Conservation (phyloP, 441 rosid genomes). For the Oxalis stricta region DNA sequence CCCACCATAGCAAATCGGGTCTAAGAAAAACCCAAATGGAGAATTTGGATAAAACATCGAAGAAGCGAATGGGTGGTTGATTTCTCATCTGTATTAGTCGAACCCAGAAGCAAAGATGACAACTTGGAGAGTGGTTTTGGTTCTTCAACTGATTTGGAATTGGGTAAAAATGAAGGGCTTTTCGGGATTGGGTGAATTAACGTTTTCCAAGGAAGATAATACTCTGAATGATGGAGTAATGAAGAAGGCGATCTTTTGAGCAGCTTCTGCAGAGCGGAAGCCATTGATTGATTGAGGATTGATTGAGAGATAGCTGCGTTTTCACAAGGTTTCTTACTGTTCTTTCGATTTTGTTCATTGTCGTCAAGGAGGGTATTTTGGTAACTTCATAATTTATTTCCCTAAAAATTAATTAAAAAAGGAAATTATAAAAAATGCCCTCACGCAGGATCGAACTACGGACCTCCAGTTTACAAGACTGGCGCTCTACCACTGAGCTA, state of each 20-base stretch:
- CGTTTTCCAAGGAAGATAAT: conserved; percentile 8
- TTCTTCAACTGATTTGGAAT: not conserved
- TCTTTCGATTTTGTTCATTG: too few relatives aligned
- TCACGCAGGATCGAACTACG: conserved; percentile 45
- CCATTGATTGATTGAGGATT: conserved; percentile 13
- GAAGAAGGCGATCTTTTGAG: conserved; percentile 9
- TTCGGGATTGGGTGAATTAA: not conserved
- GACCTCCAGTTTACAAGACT: conserved; percentile 52
- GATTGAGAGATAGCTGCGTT: not conserved
- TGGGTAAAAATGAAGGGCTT: not conserved
- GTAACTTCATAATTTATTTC: too few relatives aligned
- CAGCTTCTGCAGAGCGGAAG: conserved; percentile 17
- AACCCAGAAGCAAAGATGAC: conserved; percentile 1
- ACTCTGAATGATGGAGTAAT: not conserved
- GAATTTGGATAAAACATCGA: conserved; percentile 13
- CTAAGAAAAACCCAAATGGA: conserved; percentile 14
- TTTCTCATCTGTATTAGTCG: not conserved
- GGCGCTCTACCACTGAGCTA: conserved; percentile 51
- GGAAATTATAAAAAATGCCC: conserved; percentile 10
- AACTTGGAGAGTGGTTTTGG: not conserved
- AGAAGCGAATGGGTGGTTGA: conserved; percentile 7
- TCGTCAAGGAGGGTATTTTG: too few relatives aligned
- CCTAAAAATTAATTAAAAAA: too few relatives aligned
- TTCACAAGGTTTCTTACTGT: not conserved
- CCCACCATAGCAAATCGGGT: conserved; percentile 16